These are phyloP conservation scores for Zea mays DNA, from an alignment of 176 grass and related monocot species.

Conservation along the genomic window Zm-B73-REFERENCE-NAM-5.0 NC_050103.1:124118001-124118500, in stretches of 20 bases:
- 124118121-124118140: background rate
- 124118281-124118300: background rate
- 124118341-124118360: constrained; percentile 8
- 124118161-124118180: background rate
- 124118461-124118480: no score
- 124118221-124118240: background rate
- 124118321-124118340: background rate
- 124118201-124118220: background rate
- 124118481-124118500: no score
- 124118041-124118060: background rate
- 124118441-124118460: no score
- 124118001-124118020: no score
- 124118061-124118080: background rate
- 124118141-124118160: background rate
- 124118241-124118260: background rate
- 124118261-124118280: background rate
- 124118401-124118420: constrained; percentile 17
- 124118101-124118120: background rate
- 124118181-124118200: background rate
- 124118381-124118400: background rate
- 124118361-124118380: background rate
- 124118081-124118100: background rate
- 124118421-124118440: background rate
- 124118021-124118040: background rate
- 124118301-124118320: background rate